Evolutionary conservation across 805 yeast species (phyloP), one percentile per base, ranked within the genome.

Genomic region (Lachancea dasiensis): DNA sequence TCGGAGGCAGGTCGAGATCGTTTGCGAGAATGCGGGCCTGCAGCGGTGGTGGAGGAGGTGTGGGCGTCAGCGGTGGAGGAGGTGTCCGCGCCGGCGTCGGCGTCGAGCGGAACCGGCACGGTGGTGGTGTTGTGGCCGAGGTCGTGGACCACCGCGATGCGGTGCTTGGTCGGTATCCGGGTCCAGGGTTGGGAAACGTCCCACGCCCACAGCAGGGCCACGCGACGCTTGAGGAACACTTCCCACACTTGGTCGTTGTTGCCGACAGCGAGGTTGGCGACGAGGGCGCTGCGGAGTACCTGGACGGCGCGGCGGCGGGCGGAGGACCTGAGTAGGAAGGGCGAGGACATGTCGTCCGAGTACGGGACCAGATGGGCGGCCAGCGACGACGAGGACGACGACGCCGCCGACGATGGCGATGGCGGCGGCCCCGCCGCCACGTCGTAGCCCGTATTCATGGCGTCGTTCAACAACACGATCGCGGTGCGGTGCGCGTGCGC

Each of bases 391-490:
- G n/a, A n/a, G n/a, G n/a, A n/a, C n/a, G n/a, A n/a, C n/a, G n/a
- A n/a, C n/a, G n/a, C n/a, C n/a, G n/a, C n/a, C n/a, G n/a, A n/a
- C n/a, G n/a, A n/a, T n/a, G n/a, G n/a, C n/a, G n/a, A n/a, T n/a
- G n/a, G n/a, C n/a, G n/a, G n/a, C n/a, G n/a, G n/a, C n/a, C n/a
- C n/a, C n/a, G n/a, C n/a, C n/a, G n/a, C n/a, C n/a, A n/a, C n/a
- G n/a, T n/a, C n/a, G 51, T 38, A 40, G 5, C 60, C 41, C 3
- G 63, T 58, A 38, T 58, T 58, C 60, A 58, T 57, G 29, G 59
- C 52, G 32, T 58, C 54, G 34, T 57, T 43, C 22, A 60, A 39
- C 15, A 60, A 38, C 16, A 58, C 25, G n/a, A 58, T 34, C 2
- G 50, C 46, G 4, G 52, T 36, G 19, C 48, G 47, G 20, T 47